Percentiles rank a stretch among this genome's conserved stretches.
These are phyloP conservation scores for Nakazawaea molendinolei DNA, from an alignment of 805 yeast genomes.

Conservation along the genomic window DNA sequence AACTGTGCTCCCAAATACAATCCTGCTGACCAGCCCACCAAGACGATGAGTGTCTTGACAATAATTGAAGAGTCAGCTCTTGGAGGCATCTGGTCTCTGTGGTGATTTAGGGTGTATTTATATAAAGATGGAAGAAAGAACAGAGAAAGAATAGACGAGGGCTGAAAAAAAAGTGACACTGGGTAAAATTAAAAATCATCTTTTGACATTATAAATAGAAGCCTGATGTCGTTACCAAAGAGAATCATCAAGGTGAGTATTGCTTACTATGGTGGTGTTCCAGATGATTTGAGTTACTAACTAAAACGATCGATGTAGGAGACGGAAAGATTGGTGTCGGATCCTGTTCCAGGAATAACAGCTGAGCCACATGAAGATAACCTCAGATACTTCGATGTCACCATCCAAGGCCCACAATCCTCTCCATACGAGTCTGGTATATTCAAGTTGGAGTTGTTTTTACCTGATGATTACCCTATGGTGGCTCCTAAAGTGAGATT, in stretches of 20 bases:
- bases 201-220: background rate
- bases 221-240: conserved; percentile 64
- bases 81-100: no score
- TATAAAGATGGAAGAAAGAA: background rate
- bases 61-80: background rate
- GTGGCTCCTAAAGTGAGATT: conserved; percentile 95
- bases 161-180: background rate
- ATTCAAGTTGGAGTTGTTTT: conserved; percentile 76
- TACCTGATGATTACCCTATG: conserved; percentile 98
- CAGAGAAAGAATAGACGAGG: background rate
- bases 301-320: conserved; percentile 47
- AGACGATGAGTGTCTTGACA: conserved; percentile 5
- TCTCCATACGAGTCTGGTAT: conserved; percentile 84
- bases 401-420: conserved; percentile 83
- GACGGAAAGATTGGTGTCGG: conserved; percentile 85
- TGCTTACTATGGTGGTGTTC: background rate
- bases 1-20: conserved; percentile 18
- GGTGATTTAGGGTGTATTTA: no score
- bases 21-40: conserved; percentile 15
- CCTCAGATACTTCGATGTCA: conserved; percentile 85
- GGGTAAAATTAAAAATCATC: background rate
- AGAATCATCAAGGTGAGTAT: conserved; percentile 78
- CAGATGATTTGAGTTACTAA: no score
- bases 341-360: conserved; percentile 93
- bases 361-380: conserved; percentile 95